Percentiles rank a stretch among this genome's conserved stretches.
Evolutionary conservation across 805 yeast genomes (phyloP).

Genomic region (Starmerella riodocensis): DNA sequence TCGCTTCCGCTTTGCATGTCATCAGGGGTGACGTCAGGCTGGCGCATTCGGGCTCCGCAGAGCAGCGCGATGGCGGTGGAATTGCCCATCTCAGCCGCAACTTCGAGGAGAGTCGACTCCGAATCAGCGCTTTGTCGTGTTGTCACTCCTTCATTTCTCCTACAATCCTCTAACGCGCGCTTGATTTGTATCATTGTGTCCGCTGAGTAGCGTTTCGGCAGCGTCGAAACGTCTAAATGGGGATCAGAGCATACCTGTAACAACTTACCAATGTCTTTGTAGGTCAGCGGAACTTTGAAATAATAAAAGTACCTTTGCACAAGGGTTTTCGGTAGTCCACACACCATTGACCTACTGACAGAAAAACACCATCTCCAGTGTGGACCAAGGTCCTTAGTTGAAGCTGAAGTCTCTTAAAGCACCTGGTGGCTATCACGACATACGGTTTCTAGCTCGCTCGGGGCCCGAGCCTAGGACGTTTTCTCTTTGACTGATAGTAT

Average conservation of each 20-base stretch:
- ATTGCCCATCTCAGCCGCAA: constrained; percentile 72
- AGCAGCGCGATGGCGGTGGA: constrained; percentile 66
- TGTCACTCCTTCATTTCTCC: constrained; percentile 47
- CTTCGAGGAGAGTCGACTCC: constrained; percentile 64
- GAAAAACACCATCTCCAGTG: too few species aligned
- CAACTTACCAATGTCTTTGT: constrained; percentile 8
- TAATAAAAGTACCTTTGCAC: constrained; percentile 16
- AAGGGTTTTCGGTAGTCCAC: constrained; percentile 17
- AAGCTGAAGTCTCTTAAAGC: too few species aligned
- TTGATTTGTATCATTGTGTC: constrained; percentile 57
- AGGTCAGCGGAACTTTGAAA: constrained; percentile 16
- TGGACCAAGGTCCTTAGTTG: too few species aligned
- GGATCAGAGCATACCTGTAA: constrained; percentile 6
- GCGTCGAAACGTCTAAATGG: constrained; percentile 9
- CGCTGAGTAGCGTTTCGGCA: constrained; percentile 39
- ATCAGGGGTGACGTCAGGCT: constrained; percentile 31
- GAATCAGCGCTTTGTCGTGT: constrained; percentile 44
- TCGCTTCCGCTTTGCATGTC: constrained; percentile 52
- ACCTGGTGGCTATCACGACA: too few species aligned
- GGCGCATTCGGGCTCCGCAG: constrained; percentile 49
- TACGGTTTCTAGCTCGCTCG: too few species aligned
- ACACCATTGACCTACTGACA: constrained; percentile 15
- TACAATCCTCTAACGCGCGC: constrained; percentile 46
- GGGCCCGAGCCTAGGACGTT: too few species aligned
- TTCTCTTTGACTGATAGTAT: too few species aligned